Conservation (phyloP, 257 asterid genomes). For the Solanum dulcamara region DNA sequence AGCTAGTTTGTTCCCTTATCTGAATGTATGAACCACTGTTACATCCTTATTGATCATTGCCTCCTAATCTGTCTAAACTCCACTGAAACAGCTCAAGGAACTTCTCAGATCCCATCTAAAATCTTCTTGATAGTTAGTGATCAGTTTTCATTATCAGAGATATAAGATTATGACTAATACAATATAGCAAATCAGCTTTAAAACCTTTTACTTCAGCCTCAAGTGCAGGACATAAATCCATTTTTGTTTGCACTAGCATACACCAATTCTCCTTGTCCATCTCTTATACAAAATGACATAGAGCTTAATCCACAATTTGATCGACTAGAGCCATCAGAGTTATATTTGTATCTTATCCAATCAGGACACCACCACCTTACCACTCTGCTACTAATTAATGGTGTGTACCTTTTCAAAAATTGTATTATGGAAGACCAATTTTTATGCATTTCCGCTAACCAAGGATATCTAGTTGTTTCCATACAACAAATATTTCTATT, state of each 20-base stretch:
- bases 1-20: background rate
- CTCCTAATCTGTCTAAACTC: background rate
- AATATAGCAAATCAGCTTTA: background rate
- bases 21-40: background rate
- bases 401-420: background rate
- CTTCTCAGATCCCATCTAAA: background rate
- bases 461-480: no score
- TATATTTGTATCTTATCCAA: background rate
- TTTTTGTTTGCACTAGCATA: background rate
- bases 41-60: background rate
- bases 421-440: no score
- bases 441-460: no score
- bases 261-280: background rate
- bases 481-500: no score
- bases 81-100: background rate
- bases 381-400: background rate
- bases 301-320: background rate
- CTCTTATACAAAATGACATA: no score
- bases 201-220: background rate
- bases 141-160: background rate
- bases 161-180: background rate
- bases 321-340: background rate
- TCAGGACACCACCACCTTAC: background rate
- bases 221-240: background rate
- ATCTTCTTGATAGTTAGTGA: background rate